phyloP scores from a whole-genome alignment of 2,329 filamentous ascomycete genomes.

The Colletotrichum brevisporum region DNA sequence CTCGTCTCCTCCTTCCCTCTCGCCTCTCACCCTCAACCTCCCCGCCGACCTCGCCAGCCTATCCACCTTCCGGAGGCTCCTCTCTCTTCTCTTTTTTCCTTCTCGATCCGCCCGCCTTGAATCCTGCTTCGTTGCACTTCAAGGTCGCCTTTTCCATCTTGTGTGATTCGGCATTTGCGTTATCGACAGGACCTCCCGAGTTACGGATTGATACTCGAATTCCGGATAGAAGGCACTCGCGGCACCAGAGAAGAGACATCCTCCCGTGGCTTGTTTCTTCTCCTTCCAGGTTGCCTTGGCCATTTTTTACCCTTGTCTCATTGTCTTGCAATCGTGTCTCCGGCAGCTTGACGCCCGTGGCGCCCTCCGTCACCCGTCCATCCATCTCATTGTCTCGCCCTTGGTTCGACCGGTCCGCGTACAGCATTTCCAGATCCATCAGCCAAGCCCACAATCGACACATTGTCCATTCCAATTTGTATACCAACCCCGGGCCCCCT shows the following conservation, averaged over 20 bases:
- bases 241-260: conserved; percentile 22
- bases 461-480: conserved; percentile 37
- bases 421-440: conserved; percentile 33
- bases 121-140: conserved; percentile 6
- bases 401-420: conserved; percentile 38
- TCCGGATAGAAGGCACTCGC: too few species aligned
- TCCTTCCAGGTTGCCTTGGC: background rate
- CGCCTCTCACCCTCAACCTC: conserved; percentile 27
- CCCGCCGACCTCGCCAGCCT: conserved; percentile 21
- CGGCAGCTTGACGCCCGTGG: conserved; percentile 26
- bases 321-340: conserved; percentile 40
- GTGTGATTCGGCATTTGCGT: conserved; percentile 4
- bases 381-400: conserved; percentile 35
- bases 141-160: background rate
- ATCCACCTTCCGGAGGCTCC: conserved; percentile 11
- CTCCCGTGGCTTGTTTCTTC: conserved; percentile 3
- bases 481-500: conserved; percentile 6
- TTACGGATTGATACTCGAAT: too few species aligned
- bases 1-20: conserved; percentile 27
- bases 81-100: conserved; percentile 14
- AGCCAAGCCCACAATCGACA: conserved; percentile 29
- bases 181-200: conserved; percentile 4
- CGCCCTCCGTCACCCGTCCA: conserved; percentile 17
- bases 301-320: conserved; percentile 29
- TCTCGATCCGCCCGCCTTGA: conserved; percentile 6